Conservation (phyloP, 1,284 basidiomycete genomes). For the Marasmius sp. region DNA sequence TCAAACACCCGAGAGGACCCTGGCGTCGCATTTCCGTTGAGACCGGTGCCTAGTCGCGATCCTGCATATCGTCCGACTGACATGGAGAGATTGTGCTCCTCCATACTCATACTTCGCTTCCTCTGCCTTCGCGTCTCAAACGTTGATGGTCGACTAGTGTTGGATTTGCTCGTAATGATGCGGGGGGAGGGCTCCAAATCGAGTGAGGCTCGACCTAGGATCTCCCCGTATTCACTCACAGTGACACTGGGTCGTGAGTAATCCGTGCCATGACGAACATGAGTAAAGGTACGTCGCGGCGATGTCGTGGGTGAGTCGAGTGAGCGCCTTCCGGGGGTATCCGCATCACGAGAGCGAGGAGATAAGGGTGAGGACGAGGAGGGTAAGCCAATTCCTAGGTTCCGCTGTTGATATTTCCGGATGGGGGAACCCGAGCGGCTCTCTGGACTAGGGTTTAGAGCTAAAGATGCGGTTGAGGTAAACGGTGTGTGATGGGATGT, state of each 20-base stretch:
- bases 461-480: background rate
- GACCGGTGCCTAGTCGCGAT: background rate
- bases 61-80: background rate
- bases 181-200: background rate
- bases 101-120: conserved; percentile 66
- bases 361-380: background rate
- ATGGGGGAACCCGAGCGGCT: background rate
- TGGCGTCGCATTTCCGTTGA: background rate
- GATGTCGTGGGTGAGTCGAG: background rate
- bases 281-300: background rate
- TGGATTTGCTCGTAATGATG: background rate
- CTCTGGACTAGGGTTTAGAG: background rate
- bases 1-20: background rate
- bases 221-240: background rate
- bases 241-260: background rate
- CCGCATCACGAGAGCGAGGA: background rate
- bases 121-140: conserved; percentile 21
- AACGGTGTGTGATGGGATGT: background rate
- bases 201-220: background rate
- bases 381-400: background rate
- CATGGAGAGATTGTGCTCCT: conserved; percentile 22
- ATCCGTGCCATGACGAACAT: background rate
- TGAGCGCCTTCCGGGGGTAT: background rate
- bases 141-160: background rate
- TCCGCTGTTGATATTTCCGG: background rate